Base-by-base conservation (phyloP, 192 early-diverging fungal genomes). In the Mortierella hygrophila region DNA sequence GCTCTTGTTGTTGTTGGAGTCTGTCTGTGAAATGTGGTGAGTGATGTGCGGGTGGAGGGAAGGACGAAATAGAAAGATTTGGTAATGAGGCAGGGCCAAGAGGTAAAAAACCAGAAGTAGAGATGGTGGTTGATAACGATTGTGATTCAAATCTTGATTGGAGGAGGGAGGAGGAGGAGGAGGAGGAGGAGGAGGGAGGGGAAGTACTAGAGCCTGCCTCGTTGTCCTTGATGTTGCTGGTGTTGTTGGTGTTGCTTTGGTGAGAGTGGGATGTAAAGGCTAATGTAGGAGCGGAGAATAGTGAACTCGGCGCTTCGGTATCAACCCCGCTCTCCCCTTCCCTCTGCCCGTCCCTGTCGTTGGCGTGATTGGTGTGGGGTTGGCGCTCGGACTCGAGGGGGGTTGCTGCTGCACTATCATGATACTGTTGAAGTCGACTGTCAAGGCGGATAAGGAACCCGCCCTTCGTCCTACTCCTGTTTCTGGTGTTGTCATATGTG, bases 81-180 rank as follows among this genome's bases (percentile, higher is more conserved):
- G 44, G 44, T 13, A 13, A 13, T 15, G 44, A 11, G 13, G 13
- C 10, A 46, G 44, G 13, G 44, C 13, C 44, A 1, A 9, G 13
- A 46, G 44, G 1, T 40, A 40, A 2, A 46, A 13, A 15, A 1
- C 44, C 44, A 46, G 11, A 65, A 65, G 60, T 26, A 44, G 11
- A 20, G 71, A 47, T 47, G 71, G 46, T 32, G 18, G 26, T 8
- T 7, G 46, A 72, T 49, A 47, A 32, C n/a, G 38, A 72, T 32
- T 41, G 71, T 47, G 60, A 65, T 65, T 32, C 23, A 29, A 32
- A 72, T 72, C 71, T 44, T 72, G 41, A 47, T 72, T 72, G 38
- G 1, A 21, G 21, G 70, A 9, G 9, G 20, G 54, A 42, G 70
- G 32, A n/a, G 20, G 71, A 32, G 44, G 44, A 29, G 11, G 21